Evolutionary conservation across 2,329 filamentous ascomycete genomes (phyloP).

Genomic region (Penicillium sp.): DNA sequence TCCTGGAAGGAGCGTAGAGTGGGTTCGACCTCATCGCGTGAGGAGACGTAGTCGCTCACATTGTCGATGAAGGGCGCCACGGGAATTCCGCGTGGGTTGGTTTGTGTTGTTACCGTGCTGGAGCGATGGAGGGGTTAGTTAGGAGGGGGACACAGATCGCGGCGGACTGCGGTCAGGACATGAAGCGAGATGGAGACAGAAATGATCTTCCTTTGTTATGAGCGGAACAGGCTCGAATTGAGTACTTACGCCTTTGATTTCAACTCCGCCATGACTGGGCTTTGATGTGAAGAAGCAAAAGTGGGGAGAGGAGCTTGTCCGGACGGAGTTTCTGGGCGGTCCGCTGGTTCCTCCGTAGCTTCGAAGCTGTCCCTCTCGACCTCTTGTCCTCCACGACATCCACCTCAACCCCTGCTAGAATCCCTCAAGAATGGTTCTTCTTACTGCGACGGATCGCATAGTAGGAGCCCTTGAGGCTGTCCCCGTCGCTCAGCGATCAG

Average conservation of each 20-base stretch:
- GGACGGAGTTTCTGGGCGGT: constrained; percentile 28
- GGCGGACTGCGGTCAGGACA: neutral
- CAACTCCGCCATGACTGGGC: constrained; percentile 38
- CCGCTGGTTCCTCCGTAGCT: constrained; percentile 25
- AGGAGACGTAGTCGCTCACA: constrained; percentile 52
- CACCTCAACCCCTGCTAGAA: neutral
- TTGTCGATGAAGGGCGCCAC: constrained; percentile 52
- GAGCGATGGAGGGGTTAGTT: constrained; percentile 27
- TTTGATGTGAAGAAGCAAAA: constrained; percentile 24
- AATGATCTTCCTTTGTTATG: neutral
- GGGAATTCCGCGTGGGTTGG: constrained; percentile 53
- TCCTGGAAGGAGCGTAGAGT: constrained; percentile 53
- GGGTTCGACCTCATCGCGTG: constrained; percentile 50
- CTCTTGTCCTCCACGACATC: neutral
- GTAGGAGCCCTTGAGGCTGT: constrained; percentile 44
- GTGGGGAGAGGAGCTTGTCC: constrained; percentile 32
- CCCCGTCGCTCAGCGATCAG: constrained; percentile 34
- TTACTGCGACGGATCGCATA: constrained; percentile 46
- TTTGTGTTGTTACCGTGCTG: constrained; percentile 35
- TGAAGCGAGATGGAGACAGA: neutral
- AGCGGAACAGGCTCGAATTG: neutral
- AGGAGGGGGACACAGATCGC: neutral
- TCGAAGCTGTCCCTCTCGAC: neutral
- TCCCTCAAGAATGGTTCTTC: constrained; percentile 45
- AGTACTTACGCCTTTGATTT: constrained; percentile 33